Conservation (phyloP, 495 filamentous ascomycete species). For the Aspergillus conjunctus region DNA sequence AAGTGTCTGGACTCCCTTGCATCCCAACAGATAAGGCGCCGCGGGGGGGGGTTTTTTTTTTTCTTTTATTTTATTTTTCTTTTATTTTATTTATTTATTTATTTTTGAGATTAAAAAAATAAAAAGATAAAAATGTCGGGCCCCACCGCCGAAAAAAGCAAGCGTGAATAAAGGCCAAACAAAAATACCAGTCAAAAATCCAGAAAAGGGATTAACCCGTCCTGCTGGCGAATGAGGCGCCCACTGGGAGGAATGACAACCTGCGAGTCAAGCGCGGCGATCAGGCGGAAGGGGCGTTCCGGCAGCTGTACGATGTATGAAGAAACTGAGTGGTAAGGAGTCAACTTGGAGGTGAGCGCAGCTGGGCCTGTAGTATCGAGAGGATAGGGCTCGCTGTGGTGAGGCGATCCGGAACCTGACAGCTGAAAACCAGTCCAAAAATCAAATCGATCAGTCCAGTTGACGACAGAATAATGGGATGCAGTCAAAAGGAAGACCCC, state of each 20-base stretch:
- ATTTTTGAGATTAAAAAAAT: slow-evolving; percentile 17
- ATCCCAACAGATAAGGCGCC: slow-evolving; percentile 35
- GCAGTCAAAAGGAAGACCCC: neutral
- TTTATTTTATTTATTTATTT: slow-evolving; percentile 17
- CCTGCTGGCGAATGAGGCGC: slow-evolving; percentile 23
- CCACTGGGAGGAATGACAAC: slow-evolving; percentile 20
- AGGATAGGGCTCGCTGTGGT: neutral
- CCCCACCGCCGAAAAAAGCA: slow-evolving; percentile 13
- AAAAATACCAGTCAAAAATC: slow-evolving; percentile 24
- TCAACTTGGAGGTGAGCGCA: neutral
- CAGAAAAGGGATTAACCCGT: slow-evolving; percentile 19
- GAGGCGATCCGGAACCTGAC: neutral
- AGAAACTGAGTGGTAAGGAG: slow-evolving; percentile 17
- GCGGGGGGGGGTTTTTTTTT: slow-evolving; percentile 24
- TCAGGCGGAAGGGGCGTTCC: slow-evolving; percentile 34
- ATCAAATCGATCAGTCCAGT: slow-evolving; percentile 19
- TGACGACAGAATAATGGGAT: neutral
- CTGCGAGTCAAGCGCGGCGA: slow-evolving; percentile 31
- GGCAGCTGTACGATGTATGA: slow-evolving; percentile 24
- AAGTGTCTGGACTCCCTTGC: slow-evolving; percentile 33
- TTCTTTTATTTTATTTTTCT: slow-evolving; percentile 13
- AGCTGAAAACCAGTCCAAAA: neutral
- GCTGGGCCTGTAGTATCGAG: neutral
- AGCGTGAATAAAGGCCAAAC: slow-evolving; percentile 20
- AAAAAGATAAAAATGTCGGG: slow-evolving; percentile 11